Evolutionary conservation across 495 filamentous ascomycete species (phyloP).

Genomic region (Apodospora peruviana): DNA sequence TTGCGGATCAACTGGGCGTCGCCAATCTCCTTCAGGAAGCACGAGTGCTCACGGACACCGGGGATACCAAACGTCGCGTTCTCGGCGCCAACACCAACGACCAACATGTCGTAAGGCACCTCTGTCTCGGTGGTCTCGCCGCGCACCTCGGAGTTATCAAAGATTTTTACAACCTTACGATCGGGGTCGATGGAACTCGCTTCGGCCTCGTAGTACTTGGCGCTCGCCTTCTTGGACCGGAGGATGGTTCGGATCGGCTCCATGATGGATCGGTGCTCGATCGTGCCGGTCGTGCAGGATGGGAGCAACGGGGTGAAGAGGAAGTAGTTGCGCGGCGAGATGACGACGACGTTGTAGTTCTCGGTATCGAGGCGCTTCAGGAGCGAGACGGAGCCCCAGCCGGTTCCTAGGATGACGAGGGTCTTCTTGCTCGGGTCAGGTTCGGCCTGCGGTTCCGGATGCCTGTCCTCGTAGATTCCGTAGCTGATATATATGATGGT

Average conservation of each 20-base stretch:
- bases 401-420: conserved; percentile 93
- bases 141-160: conserved; percentile 89
- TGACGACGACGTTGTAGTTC: conserved; percentile 97
- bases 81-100: conserved; percentile 93
- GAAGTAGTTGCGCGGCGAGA: conserved; percentile 98
- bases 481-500: conserved; percentile 68
- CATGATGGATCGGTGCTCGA: conserved; percentile 99
- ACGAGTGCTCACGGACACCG: conserved; percentile 89
- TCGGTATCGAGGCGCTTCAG: conserved; percentile 97
- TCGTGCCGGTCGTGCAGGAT: conserved; percentile 92
- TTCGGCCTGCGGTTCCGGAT: conserved; percentile 73
- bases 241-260: conserved; percentile 94
- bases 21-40: conserved; percentile 96
- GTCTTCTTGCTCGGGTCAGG: conserved; percentile 93
- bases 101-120: conserved; percentile 96
- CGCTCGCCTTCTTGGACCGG: conserved; percentile 82
- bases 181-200: conserved; percentile 94
- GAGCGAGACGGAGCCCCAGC: conserved; percentile 94
- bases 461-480: conserved; percentile 71
- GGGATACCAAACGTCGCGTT: conserved; percentile 98
- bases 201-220: conserved; percentile 97
- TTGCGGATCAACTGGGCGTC: conserved; percentile 95
- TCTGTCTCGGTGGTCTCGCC: conserved; percentile 77
- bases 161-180: conserved; percentile 78
- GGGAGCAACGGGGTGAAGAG: conserved; percentile 96